Percentiles rank a stretch among this genome's conserved stretches.
Conservation (phyloP, 2,329 filamentous ascomycete species). For the Clonostachys solani region DNA sequence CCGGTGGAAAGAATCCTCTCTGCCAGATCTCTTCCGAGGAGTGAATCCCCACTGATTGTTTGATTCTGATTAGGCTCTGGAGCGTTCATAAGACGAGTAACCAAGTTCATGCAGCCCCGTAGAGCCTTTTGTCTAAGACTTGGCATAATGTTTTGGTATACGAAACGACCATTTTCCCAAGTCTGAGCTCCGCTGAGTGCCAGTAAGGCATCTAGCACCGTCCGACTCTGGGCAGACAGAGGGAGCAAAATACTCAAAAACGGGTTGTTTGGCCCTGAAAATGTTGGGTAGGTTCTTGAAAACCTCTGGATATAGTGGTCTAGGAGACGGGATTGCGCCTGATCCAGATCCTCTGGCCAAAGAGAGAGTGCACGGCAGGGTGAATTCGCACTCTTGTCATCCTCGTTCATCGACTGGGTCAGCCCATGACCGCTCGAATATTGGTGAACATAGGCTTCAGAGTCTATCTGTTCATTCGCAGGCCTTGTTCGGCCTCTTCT, state of each 20-base stretch:
- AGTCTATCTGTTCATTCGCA: neutral
- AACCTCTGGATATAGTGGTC: conserved; percentile 11
- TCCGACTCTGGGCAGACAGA: conserved; percentile 8
- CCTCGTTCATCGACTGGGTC: neutral
- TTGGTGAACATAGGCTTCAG: neutral
- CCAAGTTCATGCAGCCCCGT: conserved; percentile 4
- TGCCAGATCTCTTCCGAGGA: neutral
- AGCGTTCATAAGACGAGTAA: neutral
- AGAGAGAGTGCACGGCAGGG: conserved; percentile 1
- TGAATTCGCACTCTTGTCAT: neutral
- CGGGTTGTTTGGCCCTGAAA: conserved; percentile 7
- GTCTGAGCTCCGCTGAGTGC: conserved; percentile 7
- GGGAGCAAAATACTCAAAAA: conserved; percentile 9
- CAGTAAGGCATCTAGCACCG: conserved; percentile 7
- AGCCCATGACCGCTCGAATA: neutral
- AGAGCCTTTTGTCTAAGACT: conserved; percentile 7
- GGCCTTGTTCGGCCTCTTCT: conserved; percentile 4
- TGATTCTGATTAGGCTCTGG: neutral
- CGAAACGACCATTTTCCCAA: conserved; percentile 9
- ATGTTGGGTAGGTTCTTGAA: conserved; percentile 9
- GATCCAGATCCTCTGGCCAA: conserved; percentile 8
- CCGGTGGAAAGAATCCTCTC: neutral
- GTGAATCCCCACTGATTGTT: neutral
- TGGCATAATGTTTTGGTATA: conserved; percentile 5
- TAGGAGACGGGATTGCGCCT: conserved; percentile 6